Base-by-base conservation (phyloP, 1,284 basidiomycete species). In the Rhodotorula sp. region DNA sequence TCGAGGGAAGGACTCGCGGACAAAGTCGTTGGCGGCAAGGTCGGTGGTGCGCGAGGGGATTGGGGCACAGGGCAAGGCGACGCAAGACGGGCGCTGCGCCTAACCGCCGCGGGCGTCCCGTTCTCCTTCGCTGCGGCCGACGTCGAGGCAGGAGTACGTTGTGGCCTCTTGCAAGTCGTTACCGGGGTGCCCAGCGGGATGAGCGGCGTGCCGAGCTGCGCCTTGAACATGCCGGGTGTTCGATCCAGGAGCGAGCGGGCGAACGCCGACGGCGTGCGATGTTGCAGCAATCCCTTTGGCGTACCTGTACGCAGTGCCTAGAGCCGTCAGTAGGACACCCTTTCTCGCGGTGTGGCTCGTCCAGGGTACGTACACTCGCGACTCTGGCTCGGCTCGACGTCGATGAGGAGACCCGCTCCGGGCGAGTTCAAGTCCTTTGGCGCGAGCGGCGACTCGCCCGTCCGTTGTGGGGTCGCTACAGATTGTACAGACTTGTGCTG, bases 241-340 rank as follows among this genome's bases (percentile, higher is more conserved):
- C 53, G 53, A 57, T 67, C 66, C 56, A 67, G 61, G 49, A 67
- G 66, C 10, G 66, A 67, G 49, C 57, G 61, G 42, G 66, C 49
- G 33, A 62, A 62, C 15, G 51, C 62, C 22, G 62, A 62, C 6
- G 53, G 61, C 5, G 61, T 62, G 8, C 51, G 37, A 8, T 51
- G 61, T 15, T n/a, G 26, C 30, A 62, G 61, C 4, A 51, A 24
- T 42, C 37, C 26, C n/a, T 26, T 51, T 51, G 49, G 18, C 22
- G 49, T 24, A 3, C 20, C 49, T 51, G 49, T 14, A 24, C 14
- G 2, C 8, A 42, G 37, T 14, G 12, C 10, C 37, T 8, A 42
- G 12, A 14, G 37, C 37, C 14, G 37, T 42, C 2, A 37, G 37
- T 37, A 37, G 2, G 12, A 2, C 12, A 12, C 6, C 6, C 37